Conservation (phyloP, 441 rosid species). For the Pelargonium exstipulatum region DNA sequence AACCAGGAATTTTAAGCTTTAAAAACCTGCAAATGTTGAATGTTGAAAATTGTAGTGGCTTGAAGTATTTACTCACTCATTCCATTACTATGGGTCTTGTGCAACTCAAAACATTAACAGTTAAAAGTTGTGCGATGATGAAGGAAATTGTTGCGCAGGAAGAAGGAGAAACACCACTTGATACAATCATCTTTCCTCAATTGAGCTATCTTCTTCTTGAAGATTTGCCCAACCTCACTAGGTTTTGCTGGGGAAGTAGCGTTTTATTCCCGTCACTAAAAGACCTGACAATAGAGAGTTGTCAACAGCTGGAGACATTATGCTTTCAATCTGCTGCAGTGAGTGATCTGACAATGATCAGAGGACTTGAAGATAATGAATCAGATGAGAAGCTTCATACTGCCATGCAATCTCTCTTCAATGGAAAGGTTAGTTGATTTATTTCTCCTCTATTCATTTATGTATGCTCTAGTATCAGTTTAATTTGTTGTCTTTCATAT, state of each 20-base stretch:
- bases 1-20: conserved; percentile 16
- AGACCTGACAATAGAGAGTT: too few species aligned
- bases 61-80: conserved; percentile 12
- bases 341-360: too few species aligned
- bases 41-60: conserved; percentile 6
- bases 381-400: background rate
- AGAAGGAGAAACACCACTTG: background rate
- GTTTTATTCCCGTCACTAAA: too few species aligned
- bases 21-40: conserved; percentile 11
- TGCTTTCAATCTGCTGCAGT: background rate
- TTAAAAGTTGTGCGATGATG: background rate
- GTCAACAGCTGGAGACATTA: too few species aligned
- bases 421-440: background rate
- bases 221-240: background rate
- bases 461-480: too few species aligned
- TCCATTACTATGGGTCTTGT: background rate
- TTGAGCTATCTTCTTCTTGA: background rate
- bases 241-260: background rate
- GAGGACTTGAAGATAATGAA: background rate
- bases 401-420: background rate
- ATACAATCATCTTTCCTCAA: background rate
- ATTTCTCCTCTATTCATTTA: background rate
- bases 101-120: too few species aligned
- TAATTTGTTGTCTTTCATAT: too few species aligned
- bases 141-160: conserved; percentile 6